Base-by-base conservation (phyloP, 108 stramenopile species). In the Nitzschia palea region DNA sequence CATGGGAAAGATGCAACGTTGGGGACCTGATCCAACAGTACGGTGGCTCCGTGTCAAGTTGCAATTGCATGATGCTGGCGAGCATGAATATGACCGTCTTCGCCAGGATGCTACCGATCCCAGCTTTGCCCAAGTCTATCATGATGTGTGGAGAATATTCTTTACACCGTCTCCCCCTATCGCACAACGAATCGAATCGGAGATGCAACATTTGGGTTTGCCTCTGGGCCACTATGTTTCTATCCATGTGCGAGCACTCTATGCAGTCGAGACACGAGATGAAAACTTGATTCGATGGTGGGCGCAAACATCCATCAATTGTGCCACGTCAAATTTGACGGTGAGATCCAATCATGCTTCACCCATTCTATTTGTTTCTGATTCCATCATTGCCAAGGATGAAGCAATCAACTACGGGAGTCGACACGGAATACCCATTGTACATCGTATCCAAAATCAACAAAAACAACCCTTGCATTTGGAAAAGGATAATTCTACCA, bases 321-420 rank as follows among this genome's bases (percentile, higher is more conserved):
- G 82, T 30, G 55, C 67, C 29, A 61, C 75, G 5, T 55, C 76
- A 9, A 57, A 69, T 8, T 61, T 44, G 17, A 23, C 23, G 1
- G 9, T 5, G 9, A n/a, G 14, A 32, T 30, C 28, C 2, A 4
- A 22, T n/a, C 5, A 0, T 3, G 29, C 3, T 22, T 6, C 30
- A 53, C 72, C 81, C 8, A 58, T 80, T 32, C 61, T 79, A 10
- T 68, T 83, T 62, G 74, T 77, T 4, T 80, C 82, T 2, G 82
- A 83, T 53, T 68, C 77, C 1, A 5, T 34, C 17, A 23, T 59
- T 27, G 71, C 71, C 10, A 45, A 15, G 3, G 22, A 67, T 4
- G 54, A 40, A 4, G 77, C 77, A 36, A n/a, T 54, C 6, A 44
- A 62, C 0, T 65, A 67, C 54, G 71, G 57, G 17, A 17, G 12